Conservation (phyloP, 1,284 basidiomycete genomes). For the Salmacisia buchloeana region DNA sequence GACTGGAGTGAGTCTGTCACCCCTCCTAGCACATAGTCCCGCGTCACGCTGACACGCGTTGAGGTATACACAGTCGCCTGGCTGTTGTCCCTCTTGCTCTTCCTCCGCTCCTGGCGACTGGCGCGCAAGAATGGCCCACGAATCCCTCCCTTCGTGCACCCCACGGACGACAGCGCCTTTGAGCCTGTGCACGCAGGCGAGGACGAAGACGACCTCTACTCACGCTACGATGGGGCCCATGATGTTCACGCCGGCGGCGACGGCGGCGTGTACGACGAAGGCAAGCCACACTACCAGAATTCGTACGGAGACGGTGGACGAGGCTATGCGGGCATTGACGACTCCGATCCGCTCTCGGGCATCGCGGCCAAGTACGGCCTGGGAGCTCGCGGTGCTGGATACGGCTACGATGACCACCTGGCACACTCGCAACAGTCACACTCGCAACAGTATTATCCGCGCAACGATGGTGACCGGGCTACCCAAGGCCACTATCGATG, state of each 20-base stretch:
- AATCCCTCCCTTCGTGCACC: conserved; percentile 41
- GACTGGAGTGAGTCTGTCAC: conserved; percentile 26
- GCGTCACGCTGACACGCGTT: too few relatives aligned
- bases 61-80: conserved; percentile 22
- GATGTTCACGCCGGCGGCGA: neutral
- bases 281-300: neutral
- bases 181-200: conserved; percentile 28
- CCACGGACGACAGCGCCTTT: conserved; percentile 37
- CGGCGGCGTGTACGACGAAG: neutral
- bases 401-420: neutral
- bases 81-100: conserved; percentile 31
- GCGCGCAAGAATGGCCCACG: conserved; percentile 44
- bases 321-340: neutral
- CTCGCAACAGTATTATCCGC: neutral
- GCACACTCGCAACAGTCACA: neutral
- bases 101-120: conserved; percentile 35
- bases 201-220: conserved; percentile 17
- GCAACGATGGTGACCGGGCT: neutral
- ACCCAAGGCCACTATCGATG: neutral
- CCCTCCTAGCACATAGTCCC: too few relatives aligned
- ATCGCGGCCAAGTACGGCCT: conserved; percentile 35
- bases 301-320: neutral
- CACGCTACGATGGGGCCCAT: neutral
- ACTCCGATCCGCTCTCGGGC: conserved; percentile 30
- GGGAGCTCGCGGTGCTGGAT: neutral